phyloP scores from a whole-genome alignment of 768 basidiomycete species.

The Melanogaster broomeanus region DNA sequence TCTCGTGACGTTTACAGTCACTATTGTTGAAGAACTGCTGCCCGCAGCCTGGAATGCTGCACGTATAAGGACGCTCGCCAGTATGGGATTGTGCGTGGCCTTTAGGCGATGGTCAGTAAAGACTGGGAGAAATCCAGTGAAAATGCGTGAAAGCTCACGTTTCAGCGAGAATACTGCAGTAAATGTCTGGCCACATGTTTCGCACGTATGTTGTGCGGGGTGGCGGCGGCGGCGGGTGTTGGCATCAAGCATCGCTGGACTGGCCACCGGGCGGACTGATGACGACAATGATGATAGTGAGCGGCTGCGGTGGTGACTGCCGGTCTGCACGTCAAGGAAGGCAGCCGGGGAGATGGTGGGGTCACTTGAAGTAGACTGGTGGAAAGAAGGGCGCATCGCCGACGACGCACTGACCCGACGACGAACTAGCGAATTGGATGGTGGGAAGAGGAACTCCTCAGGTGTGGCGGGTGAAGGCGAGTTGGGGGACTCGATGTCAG shows the following conservation, averaged over 20 bases:
- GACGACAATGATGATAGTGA: slow-evolving; percentile 10
- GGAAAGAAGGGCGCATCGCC: neutral
- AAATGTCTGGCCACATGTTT: slow-evolving; percentile 24
- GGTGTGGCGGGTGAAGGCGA: slow-evolving; percentile 20
- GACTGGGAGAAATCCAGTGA: no score
- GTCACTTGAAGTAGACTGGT: neutral
- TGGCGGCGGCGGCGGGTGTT: slow-evolving; percentile 33
- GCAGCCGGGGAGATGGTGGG: neutral
- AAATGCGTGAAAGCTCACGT: slow-evolving; percentile 18
- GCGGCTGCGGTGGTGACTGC: slow-evolving; percentile 16
- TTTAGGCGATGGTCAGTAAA: slow-evolving; percentile 13
- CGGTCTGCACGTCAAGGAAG: neutral
- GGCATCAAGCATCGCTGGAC: slow-evolving; percentile 34
- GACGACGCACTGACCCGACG: slow-evolving; percentile 12
- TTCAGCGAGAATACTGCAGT: slow-evolving; percentile 34
- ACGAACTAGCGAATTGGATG: neutral
- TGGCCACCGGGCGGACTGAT: slow-evolving; percentile 25
- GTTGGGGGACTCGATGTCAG: slow-evolving; percentile 21
- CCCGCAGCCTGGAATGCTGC: slow-evolving; percentile 24
- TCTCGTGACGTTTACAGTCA: slow-evolving; percentile 36
- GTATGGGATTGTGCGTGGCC: slow-evolving; percentile 32
- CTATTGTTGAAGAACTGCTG: slow-evolving; percentile 34
- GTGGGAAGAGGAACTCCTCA: slow-evolving; percentile 10
- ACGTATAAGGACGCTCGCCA: slow-evolving; percentile 26
- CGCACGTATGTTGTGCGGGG: slow-evolving; percentile 19